Percentiles rank a stretch among this genome's conserved stretches.
Conservation (phyloP, 805 yeast species). For the Scheffersomyces coipomensis region DNA sequence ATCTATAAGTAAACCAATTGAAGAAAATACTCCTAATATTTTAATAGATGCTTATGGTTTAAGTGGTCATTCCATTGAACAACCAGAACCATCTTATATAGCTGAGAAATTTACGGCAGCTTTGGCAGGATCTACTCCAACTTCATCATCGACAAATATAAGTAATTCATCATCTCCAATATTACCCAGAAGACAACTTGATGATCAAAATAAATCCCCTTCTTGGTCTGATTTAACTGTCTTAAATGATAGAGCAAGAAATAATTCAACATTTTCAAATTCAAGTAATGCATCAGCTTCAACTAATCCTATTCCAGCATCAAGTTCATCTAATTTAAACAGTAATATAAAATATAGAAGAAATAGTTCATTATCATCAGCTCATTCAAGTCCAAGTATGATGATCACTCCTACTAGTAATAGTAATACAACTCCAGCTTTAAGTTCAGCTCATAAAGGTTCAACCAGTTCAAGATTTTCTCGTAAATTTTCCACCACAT, state of each 20-base stretch:
- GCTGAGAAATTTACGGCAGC: conserved; percentile 1
- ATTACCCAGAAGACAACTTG: neutral
- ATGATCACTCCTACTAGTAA: neutral
- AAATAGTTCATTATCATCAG: conserved; percentile 17
- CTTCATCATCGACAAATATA: neutral
- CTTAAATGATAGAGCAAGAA: neutral
- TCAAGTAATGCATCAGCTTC: neutral
- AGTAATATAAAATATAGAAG: conserved; percentile 8
- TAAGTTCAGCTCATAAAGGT: neutral
- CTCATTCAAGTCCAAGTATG: conserved; percentile 9
- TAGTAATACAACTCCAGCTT: neutral
- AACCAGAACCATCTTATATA: neutral
- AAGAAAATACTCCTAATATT: neutral
- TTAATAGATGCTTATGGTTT: neutral
- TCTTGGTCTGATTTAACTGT: neutral
- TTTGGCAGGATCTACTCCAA: neutral
- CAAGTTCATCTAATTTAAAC: conserved; percentile 5
- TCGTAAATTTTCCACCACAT: conserved; percentile 9
- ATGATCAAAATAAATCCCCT: neutral
- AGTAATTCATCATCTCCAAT: neutral
- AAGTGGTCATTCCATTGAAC: neutral
- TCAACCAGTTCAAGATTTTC: neutral
- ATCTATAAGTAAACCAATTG: neutral
- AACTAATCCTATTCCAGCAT: neutral
- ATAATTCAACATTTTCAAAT: neutral